Conservation (phyloP, 805 yeast genomes). For the Saccharomyces jurei region DNA sequence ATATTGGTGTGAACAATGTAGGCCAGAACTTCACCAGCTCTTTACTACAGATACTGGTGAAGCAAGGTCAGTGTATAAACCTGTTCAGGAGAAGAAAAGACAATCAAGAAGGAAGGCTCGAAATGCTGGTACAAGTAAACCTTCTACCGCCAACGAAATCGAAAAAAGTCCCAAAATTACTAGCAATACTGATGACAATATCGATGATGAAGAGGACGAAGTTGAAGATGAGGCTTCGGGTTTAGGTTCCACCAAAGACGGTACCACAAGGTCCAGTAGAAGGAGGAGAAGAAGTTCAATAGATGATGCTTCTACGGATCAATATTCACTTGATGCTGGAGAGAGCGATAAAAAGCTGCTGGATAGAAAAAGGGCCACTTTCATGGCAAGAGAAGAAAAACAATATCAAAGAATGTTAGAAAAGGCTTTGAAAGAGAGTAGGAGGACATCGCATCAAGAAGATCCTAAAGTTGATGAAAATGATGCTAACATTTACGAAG, state of each 20-base stretch:
- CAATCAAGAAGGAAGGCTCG: constrained; percentile 22
- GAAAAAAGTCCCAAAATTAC: not conserved
- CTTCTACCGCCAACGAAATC: not conserved
- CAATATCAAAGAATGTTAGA: constrained; percentile 37
- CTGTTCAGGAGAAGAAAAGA: constrained; percentile 33
- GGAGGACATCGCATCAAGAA: constrained; percentile 29
- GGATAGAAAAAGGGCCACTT: constrained; percentile 34
- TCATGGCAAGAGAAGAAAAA: constrained; percentile 36
- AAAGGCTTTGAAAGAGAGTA: constrained; percentile 35
- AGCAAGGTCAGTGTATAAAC: constrained; percentile 30
- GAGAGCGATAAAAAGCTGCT: constrained; percentile 22
- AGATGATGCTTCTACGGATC: constrained; percentile 2
- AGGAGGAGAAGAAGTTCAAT: constrained; percentile 3
- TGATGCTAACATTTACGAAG: constrained; percentile 7
- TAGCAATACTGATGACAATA: not conserved
- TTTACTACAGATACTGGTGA: constrained; percentile 23
- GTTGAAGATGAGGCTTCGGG: constrained; percentile 3
- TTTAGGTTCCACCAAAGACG: constrained; percentile 2
- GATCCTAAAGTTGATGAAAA: constrained; percentile 4
- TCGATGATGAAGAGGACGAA: not conserved
- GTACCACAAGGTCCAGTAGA: constrained; percentile 7
- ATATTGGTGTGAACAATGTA: constrained; percentile 90
- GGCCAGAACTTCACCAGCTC: constrained; percentile 65
- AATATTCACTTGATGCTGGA: constrained; percentile 5
- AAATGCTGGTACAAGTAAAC: constrained; percentile 6